Conservation (phyloP, 2,329 filamentous ascomycete species). For the Colletotrichum melonis region DNA sequence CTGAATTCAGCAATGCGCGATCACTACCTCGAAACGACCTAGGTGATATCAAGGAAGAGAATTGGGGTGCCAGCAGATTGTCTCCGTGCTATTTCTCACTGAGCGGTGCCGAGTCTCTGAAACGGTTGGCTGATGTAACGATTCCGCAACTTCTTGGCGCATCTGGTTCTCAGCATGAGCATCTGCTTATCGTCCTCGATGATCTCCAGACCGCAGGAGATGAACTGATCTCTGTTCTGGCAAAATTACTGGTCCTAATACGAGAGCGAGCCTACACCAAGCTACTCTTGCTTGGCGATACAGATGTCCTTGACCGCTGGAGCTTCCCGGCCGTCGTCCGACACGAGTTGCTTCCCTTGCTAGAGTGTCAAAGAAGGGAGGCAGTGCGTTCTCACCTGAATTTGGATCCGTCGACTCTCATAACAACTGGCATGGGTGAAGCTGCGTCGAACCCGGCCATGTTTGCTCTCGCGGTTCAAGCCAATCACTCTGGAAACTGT, state of each 20-base stretch:
- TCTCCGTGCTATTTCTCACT: not conserved
- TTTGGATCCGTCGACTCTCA: fast-evolving
- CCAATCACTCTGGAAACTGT: not conserved
- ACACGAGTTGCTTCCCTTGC: not conserved
- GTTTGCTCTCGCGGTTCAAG: slow-evolving; percentile 11
- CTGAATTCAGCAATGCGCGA: fast-evolving
- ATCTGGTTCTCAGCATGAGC: not conserved
- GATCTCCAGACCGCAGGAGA: not conserved
- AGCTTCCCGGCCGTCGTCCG: not conserved
- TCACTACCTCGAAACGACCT: not conserved
- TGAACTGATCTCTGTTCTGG: not conserved
- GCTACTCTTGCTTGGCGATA: not conserved
- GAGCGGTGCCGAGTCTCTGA: not conserved
- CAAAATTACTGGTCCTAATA: not conserved
- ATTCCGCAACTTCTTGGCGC: not conserved
- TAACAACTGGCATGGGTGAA: not conserved
- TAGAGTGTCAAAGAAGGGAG: not conserved
- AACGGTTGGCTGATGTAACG: not conserved
- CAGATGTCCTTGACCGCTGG: not conserved
- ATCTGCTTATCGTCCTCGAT: not conserved
- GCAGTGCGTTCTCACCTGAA: not conserved
- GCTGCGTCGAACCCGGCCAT: not conserved
- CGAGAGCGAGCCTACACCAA: not conserved
- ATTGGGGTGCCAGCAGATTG: not conserved
- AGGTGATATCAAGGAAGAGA: not conserved